Evolutionary conservation across 2,329 filamentous ascomycete species (phyloP).

Genomic region (Diaporthe amygdali): DNA sequence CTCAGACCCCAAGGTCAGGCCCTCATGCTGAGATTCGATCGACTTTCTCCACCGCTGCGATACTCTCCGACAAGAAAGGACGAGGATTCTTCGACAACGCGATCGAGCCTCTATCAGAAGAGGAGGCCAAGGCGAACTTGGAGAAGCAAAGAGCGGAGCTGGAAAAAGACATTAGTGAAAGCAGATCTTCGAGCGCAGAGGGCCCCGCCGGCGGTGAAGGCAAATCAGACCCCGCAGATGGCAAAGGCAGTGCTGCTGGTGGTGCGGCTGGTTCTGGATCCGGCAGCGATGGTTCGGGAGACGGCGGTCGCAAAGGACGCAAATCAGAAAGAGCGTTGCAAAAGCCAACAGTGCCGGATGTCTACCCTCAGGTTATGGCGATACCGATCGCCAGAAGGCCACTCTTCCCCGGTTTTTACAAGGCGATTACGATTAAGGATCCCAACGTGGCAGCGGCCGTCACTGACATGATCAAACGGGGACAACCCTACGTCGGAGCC

Average conservation of each 20-base stretch:
- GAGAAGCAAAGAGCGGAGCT: conserved; percentile 52
- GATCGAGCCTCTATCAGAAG: conserved; percentile 56
- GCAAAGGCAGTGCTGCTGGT: conserved; percentile 63
- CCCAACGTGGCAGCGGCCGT: conserved; percentile 90
- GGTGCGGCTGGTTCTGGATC: conserved; percentile 45
- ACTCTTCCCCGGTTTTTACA: conserved; percentile 97
- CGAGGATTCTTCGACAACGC: conserved; percentile 57
- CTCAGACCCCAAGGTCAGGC: conserved; percentile 7
- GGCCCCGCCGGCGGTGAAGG: conserved; percentile 45
- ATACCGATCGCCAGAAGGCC: conserved; percentile 95
- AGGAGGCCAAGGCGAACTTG: conserved; percentile 57
- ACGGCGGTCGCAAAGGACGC: conserved; percentile 73
- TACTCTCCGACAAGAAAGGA: conserved; percentile 46
- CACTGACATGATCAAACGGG: conserved; percentile 94
- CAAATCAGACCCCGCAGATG: conserved; percentile 51
- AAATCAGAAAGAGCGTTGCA: conserved; percentile 80
- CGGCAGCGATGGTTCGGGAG: conserved; percentile 62
- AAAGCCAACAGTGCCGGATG: conserved; percentile 89
- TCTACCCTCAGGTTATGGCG: conserved; percentile 97
- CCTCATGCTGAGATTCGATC: conserved; percentile 27
- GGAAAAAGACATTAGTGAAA: conserved; percentile 53
- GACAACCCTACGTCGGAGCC: conserved; percentile 95
- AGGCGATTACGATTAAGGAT: conserved; percentile 95
- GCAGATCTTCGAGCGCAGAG: conserved; percentile 48
- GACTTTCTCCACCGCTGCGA: conserved; percentile 43